Evolutionary conservation across 1,139 yeast genomes (phyloP), one percentile per base, ranked within the genome.

Genomic region (Magnusiomyces ingens): DNA sequence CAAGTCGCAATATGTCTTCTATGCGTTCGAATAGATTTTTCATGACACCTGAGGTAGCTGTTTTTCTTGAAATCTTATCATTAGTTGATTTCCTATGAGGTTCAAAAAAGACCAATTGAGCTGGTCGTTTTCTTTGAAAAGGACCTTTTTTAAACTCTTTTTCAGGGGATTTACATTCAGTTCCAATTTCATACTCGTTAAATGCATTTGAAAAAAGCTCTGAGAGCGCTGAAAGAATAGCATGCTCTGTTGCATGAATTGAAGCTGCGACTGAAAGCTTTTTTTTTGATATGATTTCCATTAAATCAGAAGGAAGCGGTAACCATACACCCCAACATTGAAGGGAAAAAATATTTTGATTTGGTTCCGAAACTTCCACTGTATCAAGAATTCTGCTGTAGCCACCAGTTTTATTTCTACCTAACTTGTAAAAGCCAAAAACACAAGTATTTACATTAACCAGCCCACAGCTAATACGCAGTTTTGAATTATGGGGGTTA

Each of bases 121-220:
- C 95, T 0, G 98, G 98, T 47, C 99, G 71, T 56, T 78, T 78
- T 44, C 99, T 73, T 15, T 69, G 69, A 0, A 90, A 76, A 62
- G 84, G 84, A 22, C 88, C 71, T 45, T 77, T 76, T 1, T 95
- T 87, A 74, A 90, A 87, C 64, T 93, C 99, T 64, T 93, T 93
- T 60, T 88, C 95, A 0, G 99, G 97, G 0, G 98, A 96, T 63
- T 93, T 93, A 68, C 99, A 93, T 67, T 93, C 99, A 0, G 98
- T 89, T 52, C 79, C 79, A 15, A 93, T 76, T 61, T 91, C 98
- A 47, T 85, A 84, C 1, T 79, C 77, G 2, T 82, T 80, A 22
- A 81, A 75, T n/a, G 81, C 81, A 8, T 79, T 79, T 3, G 36
- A 19, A 3, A 51, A 8, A 29, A 17, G 26, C 18, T 40, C 2